Evolutionary conservation across 2,329 filamentous ascomycete species (phyloP).

Genomic region (Trichoderma sp.): DNA sequence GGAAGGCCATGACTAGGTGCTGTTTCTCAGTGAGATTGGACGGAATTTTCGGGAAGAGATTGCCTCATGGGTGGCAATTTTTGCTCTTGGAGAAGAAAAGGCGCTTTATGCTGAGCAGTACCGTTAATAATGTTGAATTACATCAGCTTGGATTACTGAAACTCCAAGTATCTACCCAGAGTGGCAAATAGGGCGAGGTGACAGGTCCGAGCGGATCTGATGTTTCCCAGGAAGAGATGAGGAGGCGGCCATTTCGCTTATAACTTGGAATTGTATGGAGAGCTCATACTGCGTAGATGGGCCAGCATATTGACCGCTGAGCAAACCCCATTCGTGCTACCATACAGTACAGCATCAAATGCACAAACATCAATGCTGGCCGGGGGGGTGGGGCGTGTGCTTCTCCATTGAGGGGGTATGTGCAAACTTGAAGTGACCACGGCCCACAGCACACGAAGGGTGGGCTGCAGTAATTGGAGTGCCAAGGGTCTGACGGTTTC

Average conservation of each 20-base stretch:
- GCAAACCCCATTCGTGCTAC: not conserved
- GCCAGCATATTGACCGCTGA: not conserved
- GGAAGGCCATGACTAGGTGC: not conserved
- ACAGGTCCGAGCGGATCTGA: not conserved
- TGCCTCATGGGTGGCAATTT: not conserved
- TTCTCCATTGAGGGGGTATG: not conserved
- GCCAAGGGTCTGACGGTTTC: too few species aligned
- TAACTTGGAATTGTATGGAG: not conserved
- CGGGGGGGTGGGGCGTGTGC: not conserved
- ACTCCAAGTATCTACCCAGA: not conserved
- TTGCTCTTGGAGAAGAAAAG: not conserved
- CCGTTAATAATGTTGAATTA: not conserved
- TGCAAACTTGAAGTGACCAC: not conserved
- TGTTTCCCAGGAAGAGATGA: not conserved
- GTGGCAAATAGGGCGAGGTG: not conserved
- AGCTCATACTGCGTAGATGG: not conserved
- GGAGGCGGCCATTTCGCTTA: not conserved
- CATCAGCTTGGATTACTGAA: not conserved
- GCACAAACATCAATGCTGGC: not conserved
- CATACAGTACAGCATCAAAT: not conserved
- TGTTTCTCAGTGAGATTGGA: not conserved
- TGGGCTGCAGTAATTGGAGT: not conserved
- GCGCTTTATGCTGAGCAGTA: not conserved
- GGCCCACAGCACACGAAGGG: not conserved
- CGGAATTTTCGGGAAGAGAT: not conserved